Percentiles rank a stretch among this genome's conserved stretches.
Conservation (phyloP, 768 basidiomycete species). For the Holtermannia corniformis region DNA sequence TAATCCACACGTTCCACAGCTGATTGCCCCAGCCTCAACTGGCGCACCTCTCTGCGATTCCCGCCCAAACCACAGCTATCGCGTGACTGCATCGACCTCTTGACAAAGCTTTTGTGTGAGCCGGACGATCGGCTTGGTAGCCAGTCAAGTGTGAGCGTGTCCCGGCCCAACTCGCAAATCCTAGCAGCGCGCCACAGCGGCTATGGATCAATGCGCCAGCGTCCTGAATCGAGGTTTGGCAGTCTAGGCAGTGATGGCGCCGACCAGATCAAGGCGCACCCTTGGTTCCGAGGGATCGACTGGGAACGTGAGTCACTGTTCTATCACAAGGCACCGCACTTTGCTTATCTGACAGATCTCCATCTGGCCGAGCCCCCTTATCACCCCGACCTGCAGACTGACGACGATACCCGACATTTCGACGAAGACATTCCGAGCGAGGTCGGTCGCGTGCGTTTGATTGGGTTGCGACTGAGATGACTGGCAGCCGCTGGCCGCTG, state of each 20-base stretch:
- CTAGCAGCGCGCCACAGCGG: constrained; percentile 63
- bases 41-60: constrained; percentile 81
- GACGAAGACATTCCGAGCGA: constrained; percentile 88
- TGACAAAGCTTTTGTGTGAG: constrained; percentile 85
- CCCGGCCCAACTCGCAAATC: constrained; percentile 66
- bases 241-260: constrained; percentile 59
- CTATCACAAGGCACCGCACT: background rate
- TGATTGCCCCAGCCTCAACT: constrained; percentile 55
- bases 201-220: constrained; percentile 48
- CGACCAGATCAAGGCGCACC: constrained; percentile 77
- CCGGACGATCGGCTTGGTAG: constrained; percentile 72
- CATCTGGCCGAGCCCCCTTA: constrained; percentile 79
- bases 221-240: background rate
- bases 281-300: constrained; percentile 85
- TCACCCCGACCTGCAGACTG: constrained; percentile 67
- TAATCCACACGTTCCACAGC: background rate
- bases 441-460: constrained; percentile 50
- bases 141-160: background rate
- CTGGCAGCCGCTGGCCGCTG: constrained; percentile 70
- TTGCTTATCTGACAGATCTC: constrained; percentile 46
- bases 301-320: constrained; percentile 51
- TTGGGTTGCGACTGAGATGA: background rate
- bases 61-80: constrained; percentile 74
- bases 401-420: constrained; percentile 88
- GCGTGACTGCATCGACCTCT: constrained; percentile 74